Percentiles rank a stretch among this genome's conserved stretches.
Evolutionary conservation across 164 flowering plant genomes (phyloP).

Genomic region (Stephania cephalantha): DNA sequence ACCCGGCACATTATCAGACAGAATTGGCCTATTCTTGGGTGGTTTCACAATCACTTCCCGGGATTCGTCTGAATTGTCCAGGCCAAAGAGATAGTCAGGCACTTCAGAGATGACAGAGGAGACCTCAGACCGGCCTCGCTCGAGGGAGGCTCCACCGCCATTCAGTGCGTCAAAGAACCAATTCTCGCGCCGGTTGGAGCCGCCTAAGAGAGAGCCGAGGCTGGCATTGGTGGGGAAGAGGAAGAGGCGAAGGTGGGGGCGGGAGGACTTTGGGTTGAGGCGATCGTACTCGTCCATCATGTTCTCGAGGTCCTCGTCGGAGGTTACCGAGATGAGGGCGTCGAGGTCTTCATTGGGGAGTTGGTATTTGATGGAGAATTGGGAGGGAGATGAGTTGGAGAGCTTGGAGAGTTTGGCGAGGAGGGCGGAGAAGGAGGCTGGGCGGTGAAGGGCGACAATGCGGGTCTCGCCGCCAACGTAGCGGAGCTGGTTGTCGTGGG

Average conservation of each 20-base stretch:
- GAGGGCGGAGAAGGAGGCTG: constrained; percentile 43
- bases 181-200: constrained; percentile 54
- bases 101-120: constrained; percentile 83
- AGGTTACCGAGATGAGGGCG: constrained; percentile 73
- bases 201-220: constrained; percentile 61
- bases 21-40: constrained; percentile 17
- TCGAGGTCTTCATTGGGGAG: constrained; percentile 96
- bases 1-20: constrained; percentile 35
- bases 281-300: constrained; percentile 96
- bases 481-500: constrained; percentile 92
- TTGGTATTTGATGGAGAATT: constrained; percentile 72
- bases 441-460: constrained; percentile 65
- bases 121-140: constrained; percentile 72
- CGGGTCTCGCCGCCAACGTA: constrained; percentile 96
- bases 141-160: constrained; percentile 42
- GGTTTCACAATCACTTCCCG: constrained; percentile 27
- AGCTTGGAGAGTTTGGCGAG: constrained; percentile 58
- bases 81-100: constrained; percentile 85
- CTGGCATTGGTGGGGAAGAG: constrained; percentile 43
- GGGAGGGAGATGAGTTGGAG: constrained; percentile 31
- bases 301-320: constrained; percentile 88
- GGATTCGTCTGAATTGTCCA: constrained; percentile 57
- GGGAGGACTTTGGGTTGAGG: constrained; percentile 39
- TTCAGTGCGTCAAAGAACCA: constrained; percentile 92
- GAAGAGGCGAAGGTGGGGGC: constrained; percentile 75